phyloP scores from a whole-genome alignment of 495 filamentous ascomycete genomes.

The Aspergillus sclerotiicarbonarius region DNA sequence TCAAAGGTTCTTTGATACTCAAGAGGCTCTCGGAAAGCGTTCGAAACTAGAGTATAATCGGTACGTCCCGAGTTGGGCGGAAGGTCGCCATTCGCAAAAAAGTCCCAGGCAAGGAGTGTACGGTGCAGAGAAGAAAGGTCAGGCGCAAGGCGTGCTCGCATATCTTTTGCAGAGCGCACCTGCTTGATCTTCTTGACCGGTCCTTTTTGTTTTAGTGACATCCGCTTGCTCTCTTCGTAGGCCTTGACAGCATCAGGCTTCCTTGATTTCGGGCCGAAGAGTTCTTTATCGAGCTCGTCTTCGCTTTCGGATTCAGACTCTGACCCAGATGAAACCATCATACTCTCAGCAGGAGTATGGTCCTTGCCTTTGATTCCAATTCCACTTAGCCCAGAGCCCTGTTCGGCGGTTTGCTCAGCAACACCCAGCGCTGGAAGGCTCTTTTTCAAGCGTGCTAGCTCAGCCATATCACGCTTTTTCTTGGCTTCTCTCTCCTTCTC shows the following conservation, averaged over 20 bases:
- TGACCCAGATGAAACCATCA: constrained; percentile 76
- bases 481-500: constrained; percentile 71
- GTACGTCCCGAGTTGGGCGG: constrained; percentile 68
- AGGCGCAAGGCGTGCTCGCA: constrained; percentile 87
- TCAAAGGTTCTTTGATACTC: constrained; percentile 89
- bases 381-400: constrained; percentile 73
- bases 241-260: constrained; percentile 49
- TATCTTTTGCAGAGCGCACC: constrained; percentile 78
- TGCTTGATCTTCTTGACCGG: constrained; percentile 80
- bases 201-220: constrained; percentile 53
- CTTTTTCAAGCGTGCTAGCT: constrained; percentile 62
- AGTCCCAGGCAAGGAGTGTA: constrained; percentile 87
- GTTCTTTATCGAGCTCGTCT: constrained; percentile 60
- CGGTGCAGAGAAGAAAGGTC: constrained; percentile 84
- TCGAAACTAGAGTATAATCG: constrained; percentile 70
- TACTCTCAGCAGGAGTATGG: constrained; percentile 69
- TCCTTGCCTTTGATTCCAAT: constrained; percentile 82
- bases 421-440: constrained; percentile 50
- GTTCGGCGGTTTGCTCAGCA: constrained; percentile 59
- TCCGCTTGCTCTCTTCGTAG: constrained; percentile 54
- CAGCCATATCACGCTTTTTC: constrained; percentile 65
- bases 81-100: constrained; percentile 80
- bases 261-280: constrained; percentile 52
- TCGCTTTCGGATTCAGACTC: constrained; percentile 76
- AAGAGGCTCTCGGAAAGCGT: constrained; percentile 67